Percentiles rank a stretch among this genome's conserved stretches.
Conservation (phyloP, 768 basidiomycete species). For the Agaricus blazei region DNA sequence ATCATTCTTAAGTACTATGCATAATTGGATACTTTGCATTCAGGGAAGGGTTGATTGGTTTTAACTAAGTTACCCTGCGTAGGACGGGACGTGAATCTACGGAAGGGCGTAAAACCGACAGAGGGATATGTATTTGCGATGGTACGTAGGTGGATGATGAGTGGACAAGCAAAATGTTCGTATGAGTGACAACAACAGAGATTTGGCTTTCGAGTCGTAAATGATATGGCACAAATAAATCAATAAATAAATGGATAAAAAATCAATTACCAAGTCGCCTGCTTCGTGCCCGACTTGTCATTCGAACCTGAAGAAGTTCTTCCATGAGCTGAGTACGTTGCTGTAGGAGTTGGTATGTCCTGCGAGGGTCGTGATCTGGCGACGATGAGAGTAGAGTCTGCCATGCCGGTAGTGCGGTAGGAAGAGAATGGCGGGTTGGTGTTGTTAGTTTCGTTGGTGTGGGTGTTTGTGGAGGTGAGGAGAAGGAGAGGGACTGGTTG, state of each 20-base stretch:
- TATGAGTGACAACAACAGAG: no score
- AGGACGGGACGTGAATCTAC: no score
- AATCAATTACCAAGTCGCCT: not conserved
- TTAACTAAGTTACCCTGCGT: no score
- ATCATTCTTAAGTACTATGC: no score
- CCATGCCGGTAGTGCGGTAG: not conserved
- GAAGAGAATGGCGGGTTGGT: not conserved
- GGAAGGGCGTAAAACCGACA: no score
- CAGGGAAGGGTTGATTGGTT: no score
- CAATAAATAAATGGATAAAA: not conserved
- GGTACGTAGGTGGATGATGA: no score
- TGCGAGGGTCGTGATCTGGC: conserved; percentile 6
- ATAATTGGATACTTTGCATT: no score
- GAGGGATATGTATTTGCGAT: no score
- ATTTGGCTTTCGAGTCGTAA: no score
- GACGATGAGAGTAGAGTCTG: not conserved
- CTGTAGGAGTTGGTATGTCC: conserved; percentile 2
- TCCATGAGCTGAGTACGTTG: conserved; percentile 9
- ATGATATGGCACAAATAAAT: not conserved
- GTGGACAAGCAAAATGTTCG: no score
- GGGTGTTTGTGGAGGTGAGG: not conserved
- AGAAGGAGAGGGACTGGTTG: not conserved
- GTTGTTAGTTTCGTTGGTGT: not conserved
- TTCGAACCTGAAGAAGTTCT: conserved; percentile 5
- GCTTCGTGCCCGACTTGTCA: not conserved